These are phyloP conservation scores for baker's yeast (Saccharomyces cerevisiae) DNA, from an alignment of 805 yeast species.

Conservation along the genomic window DNA sequence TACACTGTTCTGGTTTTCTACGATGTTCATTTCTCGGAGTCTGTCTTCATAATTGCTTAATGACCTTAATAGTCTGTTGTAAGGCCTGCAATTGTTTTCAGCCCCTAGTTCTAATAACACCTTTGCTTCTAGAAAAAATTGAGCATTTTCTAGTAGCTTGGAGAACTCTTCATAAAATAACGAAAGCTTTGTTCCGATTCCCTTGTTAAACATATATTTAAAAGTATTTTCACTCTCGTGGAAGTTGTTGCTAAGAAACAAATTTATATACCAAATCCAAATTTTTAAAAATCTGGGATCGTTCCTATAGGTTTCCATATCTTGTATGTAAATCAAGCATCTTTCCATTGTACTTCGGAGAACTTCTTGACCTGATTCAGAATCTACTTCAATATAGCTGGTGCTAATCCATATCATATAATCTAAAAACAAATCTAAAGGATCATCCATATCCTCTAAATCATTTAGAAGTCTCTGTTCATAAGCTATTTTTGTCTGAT, in stretches of 20 bases:
- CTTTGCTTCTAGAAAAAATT: slow-evolving; percentile 15
- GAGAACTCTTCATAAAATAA: slow-evolving; percentile 75
- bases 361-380: background rate
- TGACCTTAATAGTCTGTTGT: slow-evolving; percentile 32
- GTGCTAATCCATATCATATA: slow-evolving; percentile 64
- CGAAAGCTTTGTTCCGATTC: slow-evolving; percentile 60
- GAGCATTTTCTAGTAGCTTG: slow-evolving; percentile 21
- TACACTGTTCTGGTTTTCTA: slow-evolving; percentile 1
- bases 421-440: slow-evolving; percentile 60
- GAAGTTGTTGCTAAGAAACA: slow-evolving; percentile 33
- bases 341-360: slow-evolving; percentile 40
- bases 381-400: slow-evolving; percentile 39
- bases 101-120: slow-evolving; percentile 29
- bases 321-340: slow-evolving; percentile 61
- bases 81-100: slow-evolving; percentile 56
- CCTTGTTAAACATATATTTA: slow-evolving; percentile 59
- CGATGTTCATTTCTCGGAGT: slow-evolving; percentile 9
- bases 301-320: slow-evolving; percentile 57
- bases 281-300: slow-evolving; percentile 70
- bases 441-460: slow-evolving; percentile 66
- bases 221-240: slow-evolving; percentile 68
- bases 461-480: slow-evolving; percentile 39
- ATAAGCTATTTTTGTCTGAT: background rate
- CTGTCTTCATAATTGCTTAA: slow-evolving; percentile 8
- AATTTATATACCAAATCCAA: slow-evolving; percentile 69